Evolutionary conservation across 768 basidiomycete genomes (phyloP).

Genomic region (Crassisporium funariophilum): DNA sequence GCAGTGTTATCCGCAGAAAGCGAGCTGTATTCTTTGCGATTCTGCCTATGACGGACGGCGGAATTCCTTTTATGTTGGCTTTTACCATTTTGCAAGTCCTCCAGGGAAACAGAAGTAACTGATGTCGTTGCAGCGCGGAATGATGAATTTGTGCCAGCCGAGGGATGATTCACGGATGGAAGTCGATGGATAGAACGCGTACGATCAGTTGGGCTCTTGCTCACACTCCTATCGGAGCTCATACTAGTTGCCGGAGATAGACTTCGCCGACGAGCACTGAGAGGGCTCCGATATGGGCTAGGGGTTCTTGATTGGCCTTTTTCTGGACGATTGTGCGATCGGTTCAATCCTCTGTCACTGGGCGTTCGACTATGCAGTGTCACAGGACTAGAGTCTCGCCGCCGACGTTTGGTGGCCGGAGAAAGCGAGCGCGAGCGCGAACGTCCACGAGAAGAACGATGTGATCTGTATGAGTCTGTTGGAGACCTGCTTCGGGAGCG

Average conservation of each 20-base stretch:
- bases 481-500: constrained; percentile 66
- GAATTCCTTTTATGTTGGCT: background rate
- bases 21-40: background rate
- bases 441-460: constrained; percentile 62
- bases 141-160: constrained; percentile 38
- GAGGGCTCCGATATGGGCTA: constrained; percentile 42
- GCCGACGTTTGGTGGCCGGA: constrained; percentile 56
- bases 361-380: constrained; percentile 50
- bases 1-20: too few relatives aligned
- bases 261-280: constrained; percentile 47
- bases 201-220: constrained; percentile 54
- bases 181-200: constrained; percentile 65
- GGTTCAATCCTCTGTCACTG: constrained; percentile 44
- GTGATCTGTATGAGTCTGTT: constrained; percentile 65
- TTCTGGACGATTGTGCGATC: constrained; percentile 23
- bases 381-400: constrained; percentile 53
- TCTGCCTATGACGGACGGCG: background rate
- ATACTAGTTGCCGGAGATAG: constrained; percentile 56
- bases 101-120: too few relatives aligned
- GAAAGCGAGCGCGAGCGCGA: constrained; percentile 65
- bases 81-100: constrained; percentile 16
- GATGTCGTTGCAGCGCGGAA: constrained; percentile 29
- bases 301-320: constrained; percentile 41
- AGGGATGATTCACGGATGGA: constrained; percentile 37
- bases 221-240: constrained; percentile 59